Conservation (phyloP, 768 basidiomycete species). For the Cantharellus anzutake region DNA sequence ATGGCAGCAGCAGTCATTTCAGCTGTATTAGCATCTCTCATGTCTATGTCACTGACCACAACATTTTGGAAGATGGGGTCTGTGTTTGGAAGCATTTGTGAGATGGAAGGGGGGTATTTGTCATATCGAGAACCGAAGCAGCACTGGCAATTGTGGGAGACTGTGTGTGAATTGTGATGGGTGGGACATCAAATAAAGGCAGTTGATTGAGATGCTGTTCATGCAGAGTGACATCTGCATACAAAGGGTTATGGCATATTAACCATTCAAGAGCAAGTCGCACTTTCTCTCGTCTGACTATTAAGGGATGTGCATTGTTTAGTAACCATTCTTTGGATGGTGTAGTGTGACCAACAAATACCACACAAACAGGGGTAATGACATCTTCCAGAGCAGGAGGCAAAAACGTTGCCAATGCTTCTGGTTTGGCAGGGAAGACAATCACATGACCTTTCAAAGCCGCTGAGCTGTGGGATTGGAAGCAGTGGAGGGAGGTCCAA, state of each 20-base stretch:
- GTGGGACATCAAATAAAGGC: background rate
- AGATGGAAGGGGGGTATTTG: background rate
- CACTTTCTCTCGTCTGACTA: slow-evolving; percentile 4
- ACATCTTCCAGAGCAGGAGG: slow-evolving; percentile 10
- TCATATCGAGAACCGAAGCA: slow-evolving; percentile 3
- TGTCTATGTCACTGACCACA: background rate
- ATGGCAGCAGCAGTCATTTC: slow-evolving; percentile 3
- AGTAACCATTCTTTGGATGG: slow-evolving; percentile 8
- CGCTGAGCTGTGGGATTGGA: background rate
- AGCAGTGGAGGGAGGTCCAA: background rate
- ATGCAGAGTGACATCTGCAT: slow-evolving; percentile 3
- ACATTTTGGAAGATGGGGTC: background rate
- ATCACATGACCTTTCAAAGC: slow-evolving; percentile 6
- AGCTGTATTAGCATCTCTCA: background rate
- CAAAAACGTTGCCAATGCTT: slow-evolving; percentile 2
- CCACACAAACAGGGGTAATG: slow-evolving; percentile 7
- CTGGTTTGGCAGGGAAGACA: slow-evolving; percentile 6
- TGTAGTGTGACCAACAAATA: slow-evolving; percentile 7
- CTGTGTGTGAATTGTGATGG: background rate
- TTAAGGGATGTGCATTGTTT: slow-evolving; percentile 5
- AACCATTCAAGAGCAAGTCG: slow-evolving; percentile 3
- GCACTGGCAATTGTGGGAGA: background rate
- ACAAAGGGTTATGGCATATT: slow-evolving; percentile 6
- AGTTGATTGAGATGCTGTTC: background rate
- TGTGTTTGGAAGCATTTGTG: no score